Conservation (phyloP, 768 basidiomycete species). For the Rickenella mellea region DNA sequence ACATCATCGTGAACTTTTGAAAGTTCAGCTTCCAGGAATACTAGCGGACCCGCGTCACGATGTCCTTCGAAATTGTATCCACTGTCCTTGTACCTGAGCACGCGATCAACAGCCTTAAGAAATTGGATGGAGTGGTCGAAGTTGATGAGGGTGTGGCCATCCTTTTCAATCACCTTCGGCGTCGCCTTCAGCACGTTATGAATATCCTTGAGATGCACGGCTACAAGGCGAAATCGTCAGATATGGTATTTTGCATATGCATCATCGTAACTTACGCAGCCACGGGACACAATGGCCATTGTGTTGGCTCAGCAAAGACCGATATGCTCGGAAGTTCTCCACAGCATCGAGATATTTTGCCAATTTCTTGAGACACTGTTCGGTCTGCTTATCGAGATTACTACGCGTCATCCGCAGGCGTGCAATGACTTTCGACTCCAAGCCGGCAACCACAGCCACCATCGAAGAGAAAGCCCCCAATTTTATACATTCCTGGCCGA, state of each 20-base stretch:
- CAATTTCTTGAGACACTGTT: slow-evolving; percentile 22
- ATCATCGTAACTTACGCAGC: slow-evolving; percentile 28
- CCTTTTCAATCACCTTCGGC: slow-evolving; percentile 11
- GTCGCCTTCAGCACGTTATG: slow-evolving; percentile 1
- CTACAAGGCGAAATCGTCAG: slow-evolving; percentile 11
- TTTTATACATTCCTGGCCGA: slow-evolving; percentile 34
- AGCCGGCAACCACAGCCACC: slow-evolving; percentile 31
- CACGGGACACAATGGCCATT: slow-evolving; percentile 28
- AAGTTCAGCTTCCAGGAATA: slow-evolving; percentile 32
- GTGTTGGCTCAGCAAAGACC: slow-evolving; percentile 18
- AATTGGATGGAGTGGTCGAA: slow-evolving; percentile 30
- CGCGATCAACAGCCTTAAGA: slow-evolving; percentile 27
- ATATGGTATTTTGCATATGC: not conserved
- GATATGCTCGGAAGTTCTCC: slow-evolving; percentile 28
- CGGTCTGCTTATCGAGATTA: slow-evolving; percentile 19
- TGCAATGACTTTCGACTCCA: slow-evolving; percentile 29
- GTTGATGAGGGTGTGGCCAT: slow-evolving; percentile 31
- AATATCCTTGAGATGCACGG: slow-evolving; percentile 20
- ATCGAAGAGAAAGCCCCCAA: slow-evolving; percentile 35
- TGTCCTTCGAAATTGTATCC: slow-evolving; percentile 24
- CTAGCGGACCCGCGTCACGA: slow-evolving; percentile 24
- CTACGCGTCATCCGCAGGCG: slow-evolving; percentile 24
- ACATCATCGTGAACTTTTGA: slow-evolving; percentile 18
- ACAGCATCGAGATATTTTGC: slow-evolving; percentile 24
- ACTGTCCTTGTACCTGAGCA: no score